These are phyloP conservation scores for Sporothrix schenckii DNA, from an alignment of 2,329 filamentous ascomycete genomes.

Conservation along the genomic window DNA sequence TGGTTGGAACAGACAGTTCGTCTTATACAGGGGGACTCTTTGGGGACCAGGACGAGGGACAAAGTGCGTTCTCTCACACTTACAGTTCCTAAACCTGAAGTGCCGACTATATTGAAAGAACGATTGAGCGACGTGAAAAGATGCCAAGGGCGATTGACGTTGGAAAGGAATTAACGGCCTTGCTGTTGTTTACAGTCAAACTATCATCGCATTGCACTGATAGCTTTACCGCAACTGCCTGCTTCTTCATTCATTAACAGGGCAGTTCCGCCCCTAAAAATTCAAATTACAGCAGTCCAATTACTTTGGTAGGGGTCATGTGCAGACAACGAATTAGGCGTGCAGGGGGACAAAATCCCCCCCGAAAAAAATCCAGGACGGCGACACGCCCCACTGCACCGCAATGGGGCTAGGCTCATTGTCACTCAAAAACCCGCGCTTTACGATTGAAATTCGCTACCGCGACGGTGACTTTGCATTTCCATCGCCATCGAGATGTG, in stretches of 20 bases:
- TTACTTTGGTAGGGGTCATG: not conserved
- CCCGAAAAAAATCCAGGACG: not conserved
- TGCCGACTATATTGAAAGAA: not conserved
- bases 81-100: not conserved
- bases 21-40: not conserved
- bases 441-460: conserved; percentile 32
- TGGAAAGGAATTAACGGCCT: too few species aligned
- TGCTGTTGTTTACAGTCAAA: too few species aligned
- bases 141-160: not conserved
- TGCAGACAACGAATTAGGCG: not conserved
- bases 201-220: conserved; percentile 8
- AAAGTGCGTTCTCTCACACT: not conserved
- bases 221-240: not conserved
- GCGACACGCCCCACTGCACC: not conserved
- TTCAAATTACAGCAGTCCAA: not conserved
- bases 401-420: not conserved
- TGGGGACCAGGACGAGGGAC: not conserved
- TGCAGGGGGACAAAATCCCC: not conserved
- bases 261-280: not conserved
- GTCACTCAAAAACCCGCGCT: conserved; percentile 28
- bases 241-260: not conserved
- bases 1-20: not conserved
- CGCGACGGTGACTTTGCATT: conserved; percentile 38
- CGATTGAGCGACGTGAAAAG: not conserved
- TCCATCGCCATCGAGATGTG: conserved; percentile 44